Percentiles rank a stretch among this genome's conserved stretches.
Evolutionary conservation across 176 grass and related monocot genomes (phyloP).

Genomic region (Zizania latifolia): DNA sequence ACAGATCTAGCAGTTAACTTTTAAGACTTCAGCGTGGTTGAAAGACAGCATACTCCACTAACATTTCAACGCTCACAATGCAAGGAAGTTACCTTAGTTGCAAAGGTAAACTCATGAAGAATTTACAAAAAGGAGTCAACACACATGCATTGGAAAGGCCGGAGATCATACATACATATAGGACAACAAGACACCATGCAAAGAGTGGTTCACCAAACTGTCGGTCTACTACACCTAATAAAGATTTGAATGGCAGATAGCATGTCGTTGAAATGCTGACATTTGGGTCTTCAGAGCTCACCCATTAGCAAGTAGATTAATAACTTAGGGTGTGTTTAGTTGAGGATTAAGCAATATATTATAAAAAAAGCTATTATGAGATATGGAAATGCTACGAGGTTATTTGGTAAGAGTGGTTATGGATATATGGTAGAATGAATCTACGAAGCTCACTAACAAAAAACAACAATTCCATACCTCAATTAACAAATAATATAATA

Average conservation of each 20-base stretch:
- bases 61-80: background rate
- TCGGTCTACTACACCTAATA: constrained; percentile 37
- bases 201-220: constrained; percentile 31
- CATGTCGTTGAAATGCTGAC: constrained; percentile 32
- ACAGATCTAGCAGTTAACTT: background rate
- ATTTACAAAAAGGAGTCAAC: background rate
- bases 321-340: too few species aligned
- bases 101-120: background rate
- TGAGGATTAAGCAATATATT: too few species aligned
- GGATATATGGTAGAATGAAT: too few species aligned
- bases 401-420: too few species aligned
- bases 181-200: background rate
- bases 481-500: too few species aligned
- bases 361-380: too few species aligned
- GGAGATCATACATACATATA: background rate
- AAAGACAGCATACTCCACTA: background rate
- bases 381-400: too few species aligned
- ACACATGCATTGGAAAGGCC: constrained; percentile 11
- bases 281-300: constrained; percentile 14
- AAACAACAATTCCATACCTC: too few species aligned
- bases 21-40: background rate
- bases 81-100: background rate
- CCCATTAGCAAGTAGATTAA: background rate
- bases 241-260: constrained; percentile 24
- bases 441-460: too few species aligned